These are phyloP conservation scores for Cochlearia excelsa DNA, from an alignment of 345 rosid species.

Conservation along the genomic window DNA sequence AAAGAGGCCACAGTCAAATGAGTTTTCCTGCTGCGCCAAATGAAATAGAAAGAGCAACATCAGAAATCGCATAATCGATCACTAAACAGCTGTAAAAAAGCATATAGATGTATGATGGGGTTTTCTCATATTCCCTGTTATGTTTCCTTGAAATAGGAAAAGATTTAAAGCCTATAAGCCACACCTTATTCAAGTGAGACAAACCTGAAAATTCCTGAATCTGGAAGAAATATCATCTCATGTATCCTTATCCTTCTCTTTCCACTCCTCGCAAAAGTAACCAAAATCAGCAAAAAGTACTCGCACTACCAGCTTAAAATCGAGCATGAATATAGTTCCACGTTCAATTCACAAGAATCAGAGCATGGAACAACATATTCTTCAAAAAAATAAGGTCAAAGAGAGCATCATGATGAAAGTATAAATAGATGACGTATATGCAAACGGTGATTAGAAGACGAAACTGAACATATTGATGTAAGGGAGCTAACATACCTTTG, in stretches of 20 bases:
- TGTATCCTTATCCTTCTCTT: constrained; percentile 66
- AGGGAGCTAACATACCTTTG: constrained; percentile 64
- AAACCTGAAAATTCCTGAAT: constrained; percentile 85
- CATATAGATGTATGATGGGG: too few species aligned
- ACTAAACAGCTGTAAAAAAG: constrained; percentile 16
- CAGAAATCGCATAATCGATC: constrained; percentile 35
- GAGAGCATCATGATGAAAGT: constrained; percentile 7
- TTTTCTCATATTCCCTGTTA: not conserved
- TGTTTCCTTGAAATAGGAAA: constrained; percentile 12
- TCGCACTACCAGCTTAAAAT: constrained; percentile 12
- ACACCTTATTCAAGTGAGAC: constrained; percentile 93
- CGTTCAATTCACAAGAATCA: constrained; percentile 3
- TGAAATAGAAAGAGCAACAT: constrained; percentile 39
- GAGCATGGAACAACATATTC: constrained; percentile 18
- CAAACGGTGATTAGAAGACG: constrained; percentile 7
- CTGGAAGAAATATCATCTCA: constrained; percentile 63
- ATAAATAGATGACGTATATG: constrained; percentile 11
- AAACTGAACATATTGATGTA: constrained; percentile 4
- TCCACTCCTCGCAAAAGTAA: constrained; percentile 94
- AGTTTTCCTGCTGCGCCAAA: constrained; percentile 98
- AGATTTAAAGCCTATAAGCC: constrained; percentile 20
- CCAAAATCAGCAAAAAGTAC: constrained; percentile 40
- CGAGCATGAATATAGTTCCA: constrained; percentile 10
- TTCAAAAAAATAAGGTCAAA: constrained; percentile 3
- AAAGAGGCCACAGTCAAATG: constrained; percentile 91